These are phyloP conservation scores for Funneliformis geosporum DNA, from an alignment of 192 early-diverging fungal genomes.

Conservation along the genomic window DNA sequence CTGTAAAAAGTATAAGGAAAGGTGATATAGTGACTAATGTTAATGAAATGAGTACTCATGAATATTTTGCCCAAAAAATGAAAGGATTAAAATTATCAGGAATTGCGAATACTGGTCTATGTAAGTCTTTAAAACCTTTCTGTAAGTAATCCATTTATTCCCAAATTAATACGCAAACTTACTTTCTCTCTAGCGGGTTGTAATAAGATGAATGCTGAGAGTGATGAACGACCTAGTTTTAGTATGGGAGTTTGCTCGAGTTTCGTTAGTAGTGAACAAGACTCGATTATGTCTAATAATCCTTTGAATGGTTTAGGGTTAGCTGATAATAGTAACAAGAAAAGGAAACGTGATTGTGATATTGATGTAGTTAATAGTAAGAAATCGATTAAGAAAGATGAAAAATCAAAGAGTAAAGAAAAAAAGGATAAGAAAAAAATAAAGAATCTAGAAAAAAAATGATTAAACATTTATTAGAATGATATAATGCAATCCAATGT, in stretches of 20 bases:
- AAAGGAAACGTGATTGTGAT: not conserved
- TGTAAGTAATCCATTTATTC: not conserved
- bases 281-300: not conserved
- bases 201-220: not conserved
- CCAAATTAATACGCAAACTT: not conserved
- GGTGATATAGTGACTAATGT: not conserved
- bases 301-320: not conserved
- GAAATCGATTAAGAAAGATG: not conserved
- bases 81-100: not conserved
- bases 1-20: not conserved
- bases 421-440: too few relatives aligned
- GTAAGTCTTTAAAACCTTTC: not conserved
- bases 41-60: not conserved
- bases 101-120: not conserved
- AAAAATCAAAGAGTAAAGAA: not conserved
- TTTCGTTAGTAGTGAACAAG: not conserved
- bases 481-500: too few relatives aligned
- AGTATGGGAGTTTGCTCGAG: not conserved
- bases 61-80: constrained; percentile 20
- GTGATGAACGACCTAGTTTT: not conserved
- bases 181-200: not conserved
- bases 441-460: too few relatives aligned
- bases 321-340: not conserved
- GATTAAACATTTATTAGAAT: too few relatives aligned
- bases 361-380: not conserved